Evolutionary conservation across 495 filamentous ascomycete species (phyloP).

Genomic region (Penicillium crystallinum): DNA sequence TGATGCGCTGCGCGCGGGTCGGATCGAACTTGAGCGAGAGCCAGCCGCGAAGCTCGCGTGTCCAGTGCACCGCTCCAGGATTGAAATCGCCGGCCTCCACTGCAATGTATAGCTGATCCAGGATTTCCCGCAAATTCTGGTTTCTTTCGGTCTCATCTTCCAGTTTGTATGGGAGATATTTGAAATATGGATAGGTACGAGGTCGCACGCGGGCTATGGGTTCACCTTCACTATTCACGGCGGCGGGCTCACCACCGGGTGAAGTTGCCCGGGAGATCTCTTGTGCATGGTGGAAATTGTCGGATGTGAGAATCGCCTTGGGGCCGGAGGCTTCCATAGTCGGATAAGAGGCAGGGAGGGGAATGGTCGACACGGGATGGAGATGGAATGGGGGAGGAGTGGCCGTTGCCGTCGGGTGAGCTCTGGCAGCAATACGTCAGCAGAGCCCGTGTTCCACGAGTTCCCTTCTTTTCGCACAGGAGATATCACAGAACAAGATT

Average conservation of each 20-base stretch:
- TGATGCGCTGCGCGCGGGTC: conserved; percentile 71
- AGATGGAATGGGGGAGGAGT: conserved; percentile 19
- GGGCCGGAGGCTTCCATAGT: conserved; percentile 38
- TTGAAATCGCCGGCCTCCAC: conserved; percentile 90
- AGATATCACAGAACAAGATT: neutral
- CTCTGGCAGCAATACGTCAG: conserved; percentile 28
- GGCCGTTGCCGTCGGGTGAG: conserved; percentile 26
- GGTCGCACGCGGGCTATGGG: conserved; percentile 69
- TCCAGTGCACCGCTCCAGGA: conserved; percentile 94
- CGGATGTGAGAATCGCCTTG: conserved; percentile 40
- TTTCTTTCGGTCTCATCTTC: conserved; percentile 72
- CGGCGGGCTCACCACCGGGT: conserved; percentile 57
- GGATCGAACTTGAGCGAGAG: conserved; percentile 95
- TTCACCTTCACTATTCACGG: conserved; percentile 47
- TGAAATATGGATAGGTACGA: conserved; percentile 87
- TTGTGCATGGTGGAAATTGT: conserved; percentile 44
- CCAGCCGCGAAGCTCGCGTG: conserved; percentile 92
- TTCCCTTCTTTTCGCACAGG: neutral
- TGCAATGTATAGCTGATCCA: conserved; percentile 87
- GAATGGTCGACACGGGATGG: conserved; percentile 14
- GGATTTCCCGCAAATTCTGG: conserved; percentile 70
- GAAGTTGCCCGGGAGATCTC: conserved; percentile 61
- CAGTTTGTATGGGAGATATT: conserved; percentile 78
- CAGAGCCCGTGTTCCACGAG: conserved; percentile 10
- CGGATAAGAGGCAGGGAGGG: conserved; percentile 11